Base-by-base conservation (phyloP, 1,284 basidiomycete genomes). In the Sutorius eximius region DNA sequence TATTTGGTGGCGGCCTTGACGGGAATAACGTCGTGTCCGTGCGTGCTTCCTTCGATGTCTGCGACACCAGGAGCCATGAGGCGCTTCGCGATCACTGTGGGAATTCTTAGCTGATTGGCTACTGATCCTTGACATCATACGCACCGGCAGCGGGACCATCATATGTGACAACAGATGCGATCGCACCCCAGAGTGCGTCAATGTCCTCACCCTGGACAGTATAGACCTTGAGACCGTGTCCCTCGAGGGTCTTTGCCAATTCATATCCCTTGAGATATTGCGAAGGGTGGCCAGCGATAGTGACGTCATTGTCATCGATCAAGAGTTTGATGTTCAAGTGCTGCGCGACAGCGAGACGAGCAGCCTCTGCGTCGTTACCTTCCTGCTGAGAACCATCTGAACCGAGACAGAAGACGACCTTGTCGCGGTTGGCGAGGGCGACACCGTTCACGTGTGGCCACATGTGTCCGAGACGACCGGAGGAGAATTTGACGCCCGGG, bases 361-460 rank as follows among this genome's bases (percentile, higher is more conserved):
- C 91, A 32, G 91, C 91, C 70, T 93, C 91, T 3, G 91, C 91
- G 61, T 93, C 90, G 66, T 93, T 87, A 30, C 91, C 91, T 71
- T 93, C 91, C 71, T 93, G 91, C 69, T 93, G 91, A 11, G 90
- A 91, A 20, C 91, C 91, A 66, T 93, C 91, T 0, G 91, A 93
- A 7, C 91, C 91, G 20, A 93, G 79, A 66, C 87, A 82, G 74
- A 93, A 91, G 16, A 92, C 77, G 46, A 80, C 82, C 73, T 91
- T 90, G 61, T 84, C 82, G 36, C 78, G 79, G 74, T 93, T 83
- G 37, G 89, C 91, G 50, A 93, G 71, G 5, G 91, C 85, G 47
- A 93, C 78, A 66, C 91, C 91, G 68, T 92, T 93, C 53, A 92
- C 86, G 57, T 88, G 71, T 0, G 89, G 83, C 82, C 89, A 92